These are phyloP conservation scores for Corymbia maculata DNA, from an alignment of 345 rosid species.

Conservation along the genomic window DNA sequence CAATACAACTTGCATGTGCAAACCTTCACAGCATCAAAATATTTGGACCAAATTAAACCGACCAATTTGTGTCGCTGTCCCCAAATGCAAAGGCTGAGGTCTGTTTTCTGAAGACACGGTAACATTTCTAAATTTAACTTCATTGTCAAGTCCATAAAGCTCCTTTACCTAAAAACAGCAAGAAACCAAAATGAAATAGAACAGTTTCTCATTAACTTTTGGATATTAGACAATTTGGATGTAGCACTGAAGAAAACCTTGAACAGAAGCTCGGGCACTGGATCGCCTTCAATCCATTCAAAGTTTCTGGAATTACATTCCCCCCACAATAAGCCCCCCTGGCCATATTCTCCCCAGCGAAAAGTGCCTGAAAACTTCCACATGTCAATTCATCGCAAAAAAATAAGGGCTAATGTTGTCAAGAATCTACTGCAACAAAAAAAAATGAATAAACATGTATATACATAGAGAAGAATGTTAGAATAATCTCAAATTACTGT, in stretches of 20 bases:
- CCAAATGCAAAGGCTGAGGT: conserved; percentile 78
- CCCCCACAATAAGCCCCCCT: conserved; percentile 95
- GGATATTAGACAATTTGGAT: background rate
- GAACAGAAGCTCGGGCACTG: conserved; percentile 48
- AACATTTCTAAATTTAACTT: conserved; percentile 65
- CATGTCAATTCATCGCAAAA: background rate
- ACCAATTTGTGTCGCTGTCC: conserved; percentile 98
- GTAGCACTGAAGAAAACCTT: conserved; percentile 34
- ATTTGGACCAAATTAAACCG: conserved; percentile 9
- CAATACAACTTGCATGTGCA: background rate
- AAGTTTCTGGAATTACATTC: conserved; percentile 70
- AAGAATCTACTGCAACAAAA: background rate
- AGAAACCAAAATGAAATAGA: background rate
- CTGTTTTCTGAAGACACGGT: conserved; percentile 64
- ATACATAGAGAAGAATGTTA: background rate
- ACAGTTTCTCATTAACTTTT: background rate
- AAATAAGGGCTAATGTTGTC: background rate
- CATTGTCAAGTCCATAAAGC: conserved; percentile 81
- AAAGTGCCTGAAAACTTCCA: conserved; percentile 45
- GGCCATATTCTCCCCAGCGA: conserved; percentile 98
- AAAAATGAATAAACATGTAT: background rate
- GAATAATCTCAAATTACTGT: background rate
- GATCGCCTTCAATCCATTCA: conserved; percentile 89
- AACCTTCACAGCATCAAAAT: background rate
- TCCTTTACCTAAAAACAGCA: conserved; percentile 60